These are phyloP conservation scores for Nepenthes gracilis DNA, from an alignment of 148 eudicot species.

Conservation along the genomic window DNA sequence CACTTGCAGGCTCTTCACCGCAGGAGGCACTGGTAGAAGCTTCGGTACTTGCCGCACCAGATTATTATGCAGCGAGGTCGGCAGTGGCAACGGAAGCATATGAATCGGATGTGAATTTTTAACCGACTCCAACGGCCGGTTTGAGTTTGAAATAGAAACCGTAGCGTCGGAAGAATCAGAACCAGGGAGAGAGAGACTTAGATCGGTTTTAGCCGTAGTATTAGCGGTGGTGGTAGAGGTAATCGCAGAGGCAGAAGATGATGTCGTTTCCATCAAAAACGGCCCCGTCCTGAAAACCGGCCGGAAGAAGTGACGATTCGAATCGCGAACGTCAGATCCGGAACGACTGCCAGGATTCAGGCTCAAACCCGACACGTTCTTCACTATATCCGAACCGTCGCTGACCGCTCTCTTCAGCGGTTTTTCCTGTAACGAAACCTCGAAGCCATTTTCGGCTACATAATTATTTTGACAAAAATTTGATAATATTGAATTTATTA, in stretches of 20 bases:
- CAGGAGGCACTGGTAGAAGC: not conserved
- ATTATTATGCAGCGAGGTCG: too few relatives aligned
- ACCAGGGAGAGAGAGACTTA: conserved; percentile 60
- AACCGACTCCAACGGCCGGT: not conserved
- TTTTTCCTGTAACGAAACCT: not conserved
- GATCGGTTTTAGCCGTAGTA: conserved; percentile 17
- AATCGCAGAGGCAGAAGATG: too few relatives aligned
- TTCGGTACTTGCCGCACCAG: not conserved
- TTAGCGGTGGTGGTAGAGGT: not conserved
- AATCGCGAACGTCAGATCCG: not conserved
- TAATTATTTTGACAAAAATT: too few relatives aligned
- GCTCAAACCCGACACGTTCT: conserved; percentile 4
- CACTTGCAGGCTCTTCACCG: not conserved
- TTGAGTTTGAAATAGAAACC: conserved; percentile 4
- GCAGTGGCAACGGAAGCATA: not conserved
- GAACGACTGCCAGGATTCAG: conserved; percentile 8
- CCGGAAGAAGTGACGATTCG: not conserved
- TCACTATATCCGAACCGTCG: conserved; percentile 6
- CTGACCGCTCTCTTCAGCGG: conserved; percentile 16
- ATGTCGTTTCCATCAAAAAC: not conserved
- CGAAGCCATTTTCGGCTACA: not conserved
- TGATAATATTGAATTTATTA: too few relatives aligned
- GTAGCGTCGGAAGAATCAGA: conserved; percentile 22
- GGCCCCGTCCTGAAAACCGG: not conserved
- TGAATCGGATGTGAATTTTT: not conserved